Evolutionary conservation across 768 basidiomycete genomes (phyloP).

Genomic region (Cystofilobasidium ferigula): DNA sequence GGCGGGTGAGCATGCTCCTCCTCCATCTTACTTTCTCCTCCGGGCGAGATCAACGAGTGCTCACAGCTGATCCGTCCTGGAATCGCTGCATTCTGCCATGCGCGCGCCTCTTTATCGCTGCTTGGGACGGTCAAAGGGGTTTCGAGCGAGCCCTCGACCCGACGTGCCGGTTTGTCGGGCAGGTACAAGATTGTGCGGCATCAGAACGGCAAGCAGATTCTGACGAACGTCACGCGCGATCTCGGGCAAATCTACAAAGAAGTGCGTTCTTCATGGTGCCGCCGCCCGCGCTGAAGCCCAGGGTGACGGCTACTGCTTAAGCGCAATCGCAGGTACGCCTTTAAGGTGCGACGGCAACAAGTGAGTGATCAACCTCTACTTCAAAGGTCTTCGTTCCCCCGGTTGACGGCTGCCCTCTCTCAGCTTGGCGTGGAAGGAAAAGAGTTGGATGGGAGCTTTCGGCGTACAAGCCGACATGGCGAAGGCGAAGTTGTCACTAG

Average conservation of each 20-base stretch:
- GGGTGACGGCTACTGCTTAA: no score
- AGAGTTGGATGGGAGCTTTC: neutral
- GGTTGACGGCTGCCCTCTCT: neutral
- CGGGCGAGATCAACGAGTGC: no score
- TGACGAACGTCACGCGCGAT: neutral
- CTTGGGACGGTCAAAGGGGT: no score
- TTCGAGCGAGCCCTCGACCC: no score
- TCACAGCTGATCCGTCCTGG: no score
- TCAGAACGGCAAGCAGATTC: neutral
- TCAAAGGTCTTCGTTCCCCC: neutral
- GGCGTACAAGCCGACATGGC: neutral
- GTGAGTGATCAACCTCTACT: neutral
- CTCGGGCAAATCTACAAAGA: no score
- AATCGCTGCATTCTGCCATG: no score
- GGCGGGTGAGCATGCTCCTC: no score
- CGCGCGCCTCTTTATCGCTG: no score
- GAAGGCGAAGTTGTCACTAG: neutral
- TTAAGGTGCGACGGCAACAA: conserved; percentile 5
- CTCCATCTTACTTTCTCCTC: no score
- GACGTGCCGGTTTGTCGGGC: neutral
- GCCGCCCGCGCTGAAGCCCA: no score
- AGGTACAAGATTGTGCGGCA: neutral
- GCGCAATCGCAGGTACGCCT: neutral
- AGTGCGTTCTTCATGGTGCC: no score
- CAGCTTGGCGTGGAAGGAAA: conserved; percentile 1